Conservation (phyloP, 2,329 filamentous ascomycete species). For the Neonectria sp. region DNA sequence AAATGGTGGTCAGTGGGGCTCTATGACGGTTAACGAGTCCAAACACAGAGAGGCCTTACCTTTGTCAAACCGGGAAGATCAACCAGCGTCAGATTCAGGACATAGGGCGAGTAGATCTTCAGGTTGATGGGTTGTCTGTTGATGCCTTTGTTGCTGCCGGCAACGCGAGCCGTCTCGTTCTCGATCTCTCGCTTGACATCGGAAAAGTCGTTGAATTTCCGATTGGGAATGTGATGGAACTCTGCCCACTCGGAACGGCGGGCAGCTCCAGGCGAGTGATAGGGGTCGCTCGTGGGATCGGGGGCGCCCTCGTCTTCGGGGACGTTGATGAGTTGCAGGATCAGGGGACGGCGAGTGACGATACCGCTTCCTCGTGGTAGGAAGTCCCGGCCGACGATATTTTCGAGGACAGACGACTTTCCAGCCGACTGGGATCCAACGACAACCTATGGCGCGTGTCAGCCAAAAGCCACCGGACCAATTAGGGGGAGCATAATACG, state of each 20-base stretch:
- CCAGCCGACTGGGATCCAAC: slow-evolving; percentile 98
- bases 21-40: slow-evolving; percentile 30
- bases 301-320: slow-evolving; percentile 79
- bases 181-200: slow-evolving; percentile 98
- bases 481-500: slow-evolving; percentile 52
- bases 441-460: slow-evolving; percentile 78
- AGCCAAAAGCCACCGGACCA: slow-evolving; percentile 33
- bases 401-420: slow-evolving; percentile 98
- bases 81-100: slow-evolving; percentile 95
- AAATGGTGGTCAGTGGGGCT: slow-evolving; percentile 38
- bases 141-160: slow-evolving; percentile 97
- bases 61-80: slow-evolving; percentile 97
- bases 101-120: slow-evolving; percentile 97
- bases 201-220: slow-evolving; percentile 90
- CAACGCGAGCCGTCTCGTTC: slow-evolving; percentile 93
- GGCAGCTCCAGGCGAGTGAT: slow-evolving; percentile 82
- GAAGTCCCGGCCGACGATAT: slow-evolving; percentile 98
- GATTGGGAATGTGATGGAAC: slow-evolving; percentile 94
- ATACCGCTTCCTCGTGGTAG: slow-evolving; percentile 96
- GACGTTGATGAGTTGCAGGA: slow-evolving; percentile 98
- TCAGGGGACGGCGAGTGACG: slow-evolving; percentile 92
- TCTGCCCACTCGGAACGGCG: slow-evolving; percentile 86
- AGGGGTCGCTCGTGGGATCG: slow-evolving; percentile 78
- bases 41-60: slow-evolving; percentile 61
- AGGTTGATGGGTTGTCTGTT: slow-evolving; percentile 98